These are phyloP conservation scores for Claviceps pusilla DNA, from an alignment of 2,329 filamentous ascomycete genomes.

Conservation along the genomic window DNA sequence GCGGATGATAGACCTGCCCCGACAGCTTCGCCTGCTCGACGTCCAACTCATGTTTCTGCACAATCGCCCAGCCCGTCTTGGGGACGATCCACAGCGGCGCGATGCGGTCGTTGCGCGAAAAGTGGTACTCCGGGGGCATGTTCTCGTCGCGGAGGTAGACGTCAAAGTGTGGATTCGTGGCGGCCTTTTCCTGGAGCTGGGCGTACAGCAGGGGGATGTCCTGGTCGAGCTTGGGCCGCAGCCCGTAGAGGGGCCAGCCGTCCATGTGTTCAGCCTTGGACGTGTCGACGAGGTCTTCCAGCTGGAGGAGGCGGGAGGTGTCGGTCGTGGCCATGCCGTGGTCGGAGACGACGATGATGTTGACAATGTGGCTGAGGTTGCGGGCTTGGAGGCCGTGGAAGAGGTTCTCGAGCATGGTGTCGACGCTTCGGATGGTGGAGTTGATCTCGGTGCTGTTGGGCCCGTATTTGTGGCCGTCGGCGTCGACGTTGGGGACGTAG, in stretches of 20 bases:
- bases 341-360: constrained; percentile 90
- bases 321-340: constrained; percentile 97
- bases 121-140: constrained; percentile 91
- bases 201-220: constrained; percentile 56
- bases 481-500: constrained; percentile 87
- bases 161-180: constrained; percentile 54
- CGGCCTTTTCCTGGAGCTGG: constrained; percentile 39
- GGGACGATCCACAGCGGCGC: constrained; percentile 91
- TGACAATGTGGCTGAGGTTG: constrained; percentile 80
- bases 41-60: constrained; percentile 64
- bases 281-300: constrained; percentile 77
- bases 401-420: constrained; percentile 64
- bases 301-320: constrained; percentile 61
- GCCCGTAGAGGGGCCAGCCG: constrained; percentile 84
- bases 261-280: constrained; percentile 68
- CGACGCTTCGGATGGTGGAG: constrained; percentile 61
- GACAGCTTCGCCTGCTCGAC: constrained; percentile 48
- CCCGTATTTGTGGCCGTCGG: constrained; percentile 73
- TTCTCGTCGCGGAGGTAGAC: constrained; percentile 74
- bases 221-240: constrained; percentile 58
- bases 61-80: constrained; percentile 83
- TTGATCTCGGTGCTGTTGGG: constrained; percentile 90
- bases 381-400: constrained; percentile 63
- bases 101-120: constrained; percentile 73
- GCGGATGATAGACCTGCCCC: constrained; percentile 57